A percentile compares a stretch with the other conserved stretches of the same genome.
phyloP scores from a whole-genome alignment of 352 stramenopile genomes.

The Pythium insidiosum region DNA sequence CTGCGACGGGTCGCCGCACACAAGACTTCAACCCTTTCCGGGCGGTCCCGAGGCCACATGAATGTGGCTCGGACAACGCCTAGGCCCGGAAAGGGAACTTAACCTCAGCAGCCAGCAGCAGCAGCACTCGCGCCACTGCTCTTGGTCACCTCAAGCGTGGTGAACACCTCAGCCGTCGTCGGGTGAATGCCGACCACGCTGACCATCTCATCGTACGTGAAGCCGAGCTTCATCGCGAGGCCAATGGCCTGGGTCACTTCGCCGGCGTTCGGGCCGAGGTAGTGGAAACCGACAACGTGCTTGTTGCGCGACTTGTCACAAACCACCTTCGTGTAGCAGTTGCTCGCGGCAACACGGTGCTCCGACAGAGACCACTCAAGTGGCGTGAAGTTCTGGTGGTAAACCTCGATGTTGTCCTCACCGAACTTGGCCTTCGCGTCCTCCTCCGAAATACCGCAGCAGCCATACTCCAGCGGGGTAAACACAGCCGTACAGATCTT shows the following conservation, averaged over 20 bases:
- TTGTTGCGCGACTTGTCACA: conserved; percentile 84
- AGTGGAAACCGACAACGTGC: conserved; percentile 96
- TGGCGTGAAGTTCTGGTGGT: conserved; percentile 94
- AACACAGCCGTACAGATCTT: conserved; percentile 93
- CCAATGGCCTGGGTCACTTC: conserved; percentile 94
- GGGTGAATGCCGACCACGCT: conserved; percentile 96
- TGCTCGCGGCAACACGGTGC: conserved; percentile 44
- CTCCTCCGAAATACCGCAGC: conserved; percentile 95
- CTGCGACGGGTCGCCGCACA: neutral
- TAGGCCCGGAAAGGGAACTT: conserved; percentile 33
- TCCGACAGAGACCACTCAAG: conserved; percentile 92
- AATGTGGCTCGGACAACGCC: too few species aligned
- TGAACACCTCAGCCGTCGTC: conserved; percentile 94
- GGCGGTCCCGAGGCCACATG: neutral
- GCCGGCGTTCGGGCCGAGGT: conserved; percentile 96
- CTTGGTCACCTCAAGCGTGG: conserved; percentile 92
- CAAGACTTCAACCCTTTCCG: conserved; percentile 12
- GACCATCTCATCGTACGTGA: conserved; percentile 91
- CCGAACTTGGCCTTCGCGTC: conserved; percentile 87
- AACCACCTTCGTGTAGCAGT: conserved; percentile 95
- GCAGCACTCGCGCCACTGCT: conserved; percentile 88
- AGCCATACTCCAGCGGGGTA: conserved; percentile 97
- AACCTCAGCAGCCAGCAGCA: conserved; percentile 95
- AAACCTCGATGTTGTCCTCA: conserved; percentile 91
- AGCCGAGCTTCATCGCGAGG: conserved; percentile 91